These are phyloP conservation scores for Schwanniomyces polymorphus DNA, from an alignment of 805 yeast genomes.

Conservation along the genomic window DNA sequence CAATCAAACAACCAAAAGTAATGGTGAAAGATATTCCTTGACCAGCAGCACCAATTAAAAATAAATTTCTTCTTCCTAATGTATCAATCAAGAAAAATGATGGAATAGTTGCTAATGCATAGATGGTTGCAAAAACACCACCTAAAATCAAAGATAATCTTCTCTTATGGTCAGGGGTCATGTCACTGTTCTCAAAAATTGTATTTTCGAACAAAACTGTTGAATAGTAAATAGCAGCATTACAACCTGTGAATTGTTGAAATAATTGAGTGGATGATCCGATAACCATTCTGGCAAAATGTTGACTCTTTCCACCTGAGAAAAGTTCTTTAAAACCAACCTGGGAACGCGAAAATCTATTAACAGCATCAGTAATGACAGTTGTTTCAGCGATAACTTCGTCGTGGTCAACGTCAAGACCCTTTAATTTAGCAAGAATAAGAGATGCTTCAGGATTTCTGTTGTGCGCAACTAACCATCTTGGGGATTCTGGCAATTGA, in stretches of 20 bases:
- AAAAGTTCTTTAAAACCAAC: conserved; percentile 45
- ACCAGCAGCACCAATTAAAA: conserved; percentile 43
- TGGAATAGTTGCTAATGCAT: conserved; percentile 53
- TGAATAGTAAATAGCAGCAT: conserved; percentile 89
- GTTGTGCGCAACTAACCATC: conserved; percentile 62
- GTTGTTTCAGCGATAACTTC: conserved; percentile 44
- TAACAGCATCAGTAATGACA: conserved; percentile 50
- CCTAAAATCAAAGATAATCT: conserved; percentile 60
- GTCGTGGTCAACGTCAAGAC: conserved; percentile 32
- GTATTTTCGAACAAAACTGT: conserved; percentile 75
- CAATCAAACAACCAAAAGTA: conserved; percentile 41
- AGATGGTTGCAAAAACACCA: conserved; percentile 63
- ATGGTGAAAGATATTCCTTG: conserved; percentile 41
- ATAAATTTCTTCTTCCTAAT: conserved; percentile 47
- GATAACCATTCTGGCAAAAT: conserved; percentile 55
- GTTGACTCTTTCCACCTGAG: conserved; percentile 58
- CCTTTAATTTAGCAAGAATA: conserved; percentile 41
- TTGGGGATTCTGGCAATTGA: conserved; percentile 68
- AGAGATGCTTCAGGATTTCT: conserved; percentile 31
- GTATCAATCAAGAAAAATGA: conserved; percentile 44
- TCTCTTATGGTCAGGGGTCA: conserved; percentile 36
- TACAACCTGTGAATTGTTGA: conserved; percentile 91
- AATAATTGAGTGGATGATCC: conserved; percentile 74
- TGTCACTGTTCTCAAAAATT: conserved; percentile 19
- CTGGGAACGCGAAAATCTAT: conserved; percentile 46